Evolutionary conservation across 148 eudicot species (phyloP), one percentile per base, ranked within the genome.

Genomic region (Vaccinium myrtillus): DNA sequence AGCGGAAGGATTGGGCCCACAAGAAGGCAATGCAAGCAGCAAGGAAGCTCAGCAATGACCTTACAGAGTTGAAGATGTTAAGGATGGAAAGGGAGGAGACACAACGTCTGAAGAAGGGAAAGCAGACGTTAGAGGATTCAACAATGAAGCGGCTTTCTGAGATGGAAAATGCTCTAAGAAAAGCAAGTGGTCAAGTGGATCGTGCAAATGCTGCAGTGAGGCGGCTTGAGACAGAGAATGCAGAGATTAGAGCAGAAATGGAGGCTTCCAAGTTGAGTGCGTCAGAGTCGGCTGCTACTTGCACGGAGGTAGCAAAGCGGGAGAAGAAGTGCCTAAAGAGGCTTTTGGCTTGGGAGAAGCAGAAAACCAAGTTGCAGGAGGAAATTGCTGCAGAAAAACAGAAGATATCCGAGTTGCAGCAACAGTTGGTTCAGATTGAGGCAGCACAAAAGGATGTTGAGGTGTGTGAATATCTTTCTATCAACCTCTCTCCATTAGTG

Each of bases 21-120:
- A 93, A 97, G 91, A 97, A 95, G 88, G 99, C 99, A 67, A 90
- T 97, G 96, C 98, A 95, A 88, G 99, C 99, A 84, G 98, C 99
- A 53, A 90, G 91, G 85, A 97, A 95, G 89, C 92, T 97, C 48
- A 92, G 96, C 80, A 87, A 86, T 85, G 99, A 97, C 90, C 85
- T 97, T 15, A 92, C 94, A 0, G 96, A 97, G 83, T 92, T 97
- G 56, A 95, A 97, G 91, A 87, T 90, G 86, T 80, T 97, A 83
- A 94, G 98, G 89, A 91, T 93, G 89, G 99, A 97, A 88, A 95
- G 94, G 83, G 98, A 97, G 85, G 99, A 97, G 90, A 95, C 93
- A 43, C 99, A 95, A 81, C 86, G 92, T 48, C 71, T 95, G 87
- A 97, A 95, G 86, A 93, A 95, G 87, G 99, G 98, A 85, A 97